Evolutionary conservation across 2,329 filamentous ascomycete genomes (phyloP).

Genomic region (Aspergillus sp.): DNA sequence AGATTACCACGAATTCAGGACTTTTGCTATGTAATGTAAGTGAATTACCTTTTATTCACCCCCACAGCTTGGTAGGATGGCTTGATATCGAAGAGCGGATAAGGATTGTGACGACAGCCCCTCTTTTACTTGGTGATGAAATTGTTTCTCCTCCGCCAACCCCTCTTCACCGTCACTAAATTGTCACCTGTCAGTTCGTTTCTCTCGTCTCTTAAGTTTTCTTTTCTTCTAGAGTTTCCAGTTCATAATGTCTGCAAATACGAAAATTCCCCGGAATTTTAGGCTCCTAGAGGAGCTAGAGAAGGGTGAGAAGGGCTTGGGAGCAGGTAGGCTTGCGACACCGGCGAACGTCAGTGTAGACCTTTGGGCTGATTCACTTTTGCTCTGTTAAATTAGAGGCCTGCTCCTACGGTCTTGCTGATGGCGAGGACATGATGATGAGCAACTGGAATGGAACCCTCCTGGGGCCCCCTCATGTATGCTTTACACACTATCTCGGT

Average conservation of each 20-base stretch:
- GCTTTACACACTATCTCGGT: constrained; percentile 33
- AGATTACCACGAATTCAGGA: not conserved
- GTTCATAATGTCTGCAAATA: constrained; percentile 63
- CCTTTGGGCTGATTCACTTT: constrained; percentile 23
- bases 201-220: not conserved
- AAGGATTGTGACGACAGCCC: constrained; percentile 16
- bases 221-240: not conserved
- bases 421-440: constrained; percentile 94
- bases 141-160: constrained; percentile 12
- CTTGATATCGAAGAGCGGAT: constrained; percentile 5
- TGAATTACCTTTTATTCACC: not conserved
- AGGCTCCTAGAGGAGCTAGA: constrained; percentile 95
- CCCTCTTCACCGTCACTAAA: not conserved
- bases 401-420: constrained; percentile 93
- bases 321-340: constrained; percentile 60
- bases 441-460: constrained; percentile 99
- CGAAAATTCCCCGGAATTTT: constrained; percentile 93
- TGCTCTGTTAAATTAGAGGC: constrained; percentile 62
- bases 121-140: constrained; percentile 19
- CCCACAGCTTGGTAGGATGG: not conserved
- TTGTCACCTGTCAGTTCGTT: not conserved
- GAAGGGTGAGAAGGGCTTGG: constrained; percentile 96
- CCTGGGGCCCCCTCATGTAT: constrained; percentile 89
- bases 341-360: constrained; percentile 2
- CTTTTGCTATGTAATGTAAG: not conserved